Base-by-base conservation (phyloP, 192 early-diverging fungal genomes). In the Funneliformis mosseae region DNA sequence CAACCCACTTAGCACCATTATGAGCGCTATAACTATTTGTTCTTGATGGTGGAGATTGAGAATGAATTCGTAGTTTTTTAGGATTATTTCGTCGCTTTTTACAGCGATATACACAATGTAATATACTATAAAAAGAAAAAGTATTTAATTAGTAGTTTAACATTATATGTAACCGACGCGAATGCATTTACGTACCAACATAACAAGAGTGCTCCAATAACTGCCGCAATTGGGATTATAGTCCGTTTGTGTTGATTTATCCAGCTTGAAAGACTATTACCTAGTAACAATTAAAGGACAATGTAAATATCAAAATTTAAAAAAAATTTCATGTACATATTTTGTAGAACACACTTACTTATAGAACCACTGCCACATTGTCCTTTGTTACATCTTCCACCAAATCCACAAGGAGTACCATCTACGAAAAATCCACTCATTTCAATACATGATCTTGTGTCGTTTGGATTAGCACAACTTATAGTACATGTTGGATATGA, bases 361-460 rank as follows among this genome's bases (percentile, higher is more conserved):
- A 85, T 63, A 43, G 83, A 83, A 33, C 80, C 79, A 5, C 50
- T 74, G 33, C 66, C 46, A 74, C 89, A 90, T 14, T 81, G 87
- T 0, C 93, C 94, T 8, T 84, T 83, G 61, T 87, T 86, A 82
- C 94, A 95, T 18, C 69, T 83, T 48, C 94, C 93, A 50, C 84
- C 85, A 80, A 87, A 85, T 28, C 92, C 93, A 77, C 93, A 95
- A 16, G 90, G 85, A 0, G 91, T 90, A 43, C 92, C 93, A 45
- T 95, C 92, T 8, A 91, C 83, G 72, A 95, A 93, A 76, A 83
- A 88, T 18, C 89, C 88, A 0, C 88, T 91, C 82, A 92, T 84
- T 75, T 87, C 84, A 28, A 89, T 73, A 81, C 92, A 91, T 18
- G 69, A 75, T 9, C 84, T 70, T 33, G 78, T 66, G 66, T 83